phyloP scores from a whole-genome alignment of 371 early-diverging fungal species.

The Syncephalis plumigaleata region DNA sequence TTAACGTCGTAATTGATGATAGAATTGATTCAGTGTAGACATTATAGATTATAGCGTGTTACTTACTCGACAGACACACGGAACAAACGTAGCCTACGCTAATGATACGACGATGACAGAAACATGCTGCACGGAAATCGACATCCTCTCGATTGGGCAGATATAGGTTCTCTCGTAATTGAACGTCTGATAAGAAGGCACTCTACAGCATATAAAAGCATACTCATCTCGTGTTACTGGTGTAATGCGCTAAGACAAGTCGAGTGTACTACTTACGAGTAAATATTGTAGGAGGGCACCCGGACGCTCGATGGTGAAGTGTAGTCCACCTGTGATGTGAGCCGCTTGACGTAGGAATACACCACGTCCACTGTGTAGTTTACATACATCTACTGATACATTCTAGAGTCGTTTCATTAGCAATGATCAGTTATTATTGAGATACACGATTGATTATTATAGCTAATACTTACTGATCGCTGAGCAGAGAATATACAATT shows the following conservation, averaged over 20 bases:
- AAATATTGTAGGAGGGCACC: conserved; percentile 61
- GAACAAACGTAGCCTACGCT: conserved; percentile 91
- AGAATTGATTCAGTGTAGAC: neutral
- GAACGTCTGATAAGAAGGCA: conserved; percentile 68
- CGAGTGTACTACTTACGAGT: conserved; percentile 37
- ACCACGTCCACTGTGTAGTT: conserved; percentile 53
- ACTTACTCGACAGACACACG: conserved; percentile 86
- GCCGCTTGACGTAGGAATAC: conserved; percentile 88
- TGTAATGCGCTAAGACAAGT: no score
- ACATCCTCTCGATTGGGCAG: conserved; percentile 64
- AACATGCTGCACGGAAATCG: conserved; percentile 90
- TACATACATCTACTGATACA: conserved; percentile 80
- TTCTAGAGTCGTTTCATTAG: no score
- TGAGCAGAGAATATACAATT: conserved; percentile 93
- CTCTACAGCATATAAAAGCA: conserved; percentile 20
- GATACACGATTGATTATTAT: neutral
- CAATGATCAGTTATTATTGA: neutral
- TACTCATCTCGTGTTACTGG: no score
- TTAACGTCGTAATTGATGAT: no score
- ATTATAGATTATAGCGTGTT: neutral
- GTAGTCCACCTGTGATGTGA: conserved; percentile 76
- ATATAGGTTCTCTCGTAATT: conserved; percentile 44
- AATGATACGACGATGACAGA: conserved; percentile 85
- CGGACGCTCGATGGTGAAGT: conserved; percentile 35
- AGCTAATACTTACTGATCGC: conserved; percentile 35